Base-by-base conservation (phyloP, 768 basidiomycete genomes). In the Pisolithus orientalis region DNA sequence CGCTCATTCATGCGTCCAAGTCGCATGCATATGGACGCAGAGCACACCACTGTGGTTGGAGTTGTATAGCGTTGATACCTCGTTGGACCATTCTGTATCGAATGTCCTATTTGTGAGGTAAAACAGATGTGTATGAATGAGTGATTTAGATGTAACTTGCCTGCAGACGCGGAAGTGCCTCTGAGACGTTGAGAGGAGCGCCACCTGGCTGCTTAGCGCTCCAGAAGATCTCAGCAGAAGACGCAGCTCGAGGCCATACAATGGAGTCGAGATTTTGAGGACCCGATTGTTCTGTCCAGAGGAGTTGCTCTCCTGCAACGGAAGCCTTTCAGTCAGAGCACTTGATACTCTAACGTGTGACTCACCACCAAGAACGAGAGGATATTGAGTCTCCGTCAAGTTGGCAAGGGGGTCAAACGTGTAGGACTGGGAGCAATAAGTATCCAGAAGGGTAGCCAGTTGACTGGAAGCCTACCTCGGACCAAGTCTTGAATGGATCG, bases 21-120 rank as follows among this genome's bases (percentile, higher is more conserved):
- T 80, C 73, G 50, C 79, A 80, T 1, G 54, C 65, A 38, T 73
- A 59, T 0, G 79, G 77, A 32, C 80, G 65, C 14, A 82, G 57
- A 10, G 77, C 80, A 65, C 80, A 83, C 73, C 76, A 82, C 27
- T 76, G 63, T 0, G 82, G 82, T 61, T 82, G 82, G n/a, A 83
- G 61, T 1, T 70, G 59, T 34, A 71, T 71, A n/a, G 81, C 75
- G 0, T 59, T 56, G 21, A 82, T 57, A 2, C 82, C 80, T 16
- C 77, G 63, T 48, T 70, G 66, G 6, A 80, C 76, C 66, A 80
- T 72, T 17, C 79, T 66, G 52, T 76, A 76, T 39, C 71, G 59
- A 38, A 77, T 29, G 53, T 82, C 80, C 66, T 66, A 44, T 45
- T 38, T 48, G 16, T 29, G 6, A 27, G 16, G 8, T 39, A 1